Evolutionary conservation across 106 monocot genomes (phyloP).

Genomic region (Iris macrosiphon): DNA sequence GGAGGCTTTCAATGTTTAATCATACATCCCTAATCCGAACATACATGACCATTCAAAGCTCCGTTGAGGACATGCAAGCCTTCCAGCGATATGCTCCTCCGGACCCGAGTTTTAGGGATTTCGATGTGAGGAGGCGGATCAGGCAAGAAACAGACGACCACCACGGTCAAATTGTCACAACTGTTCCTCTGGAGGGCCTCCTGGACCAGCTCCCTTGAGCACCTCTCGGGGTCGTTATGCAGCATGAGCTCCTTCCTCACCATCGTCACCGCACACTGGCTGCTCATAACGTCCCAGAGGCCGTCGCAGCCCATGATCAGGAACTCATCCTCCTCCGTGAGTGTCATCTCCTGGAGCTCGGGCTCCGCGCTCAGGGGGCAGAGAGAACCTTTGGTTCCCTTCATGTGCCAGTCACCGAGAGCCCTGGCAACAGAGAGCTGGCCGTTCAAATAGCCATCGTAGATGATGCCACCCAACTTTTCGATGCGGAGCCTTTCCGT

Average conservation of each 20-base stretch:
- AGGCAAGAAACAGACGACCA: background rate
- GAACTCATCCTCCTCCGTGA: slow-evolving; percentile 7
- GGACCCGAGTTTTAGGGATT: slow-evolving; percentile 30
- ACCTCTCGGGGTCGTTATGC: slow-evolving; percentile 22
- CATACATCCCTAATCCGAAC: no score
- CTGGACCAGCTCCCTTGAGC: slow-evolving; percentile 17
- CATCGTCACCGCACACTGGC: slow-evolving; percentile 19
- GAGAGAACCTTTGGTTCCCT: slow-evolving; percentile 18
- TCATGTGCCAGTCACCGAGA: slow-evolving; percentile 29
- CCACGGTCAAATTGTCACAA: slow-evolving; percentile 17
- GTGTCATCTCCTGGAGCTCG: slow-evolving; percentile 8
- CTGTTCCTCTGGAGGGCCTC: slow-evolving; percentile 16
- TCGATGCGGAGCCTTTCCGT: slow-evolving; percentile 18
- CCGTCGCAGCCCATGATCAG: slow-evolving; percentile 22
- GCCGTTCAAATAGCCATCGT: slow-evolving; percentile 9
- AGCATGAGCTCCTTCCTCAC: slow-evolving; percentile 23
- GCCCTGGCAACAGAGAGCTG: slow-evolving; percentile 24
- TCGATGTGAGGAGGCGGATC: slow-evolving; percentile 14
- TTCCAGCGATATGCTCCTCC: slow-evolving; percentile 44
- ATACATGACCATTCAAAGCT: slow-evolving; percentile 21
- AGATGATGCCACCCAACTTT: slow-evolving; percentile 9
- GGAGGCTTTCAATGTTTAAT: no score
- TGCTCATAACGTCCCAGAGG: slow-evolving; percentile 27
- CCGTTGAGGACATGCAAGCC: slow-evolving; percentile 40
- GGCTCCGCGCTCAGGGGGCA: slow-evolving; percentile 22